Base-by-base conservation (phyloP, 148 eudicot species). In the Selenicereus undatus region DNA sequence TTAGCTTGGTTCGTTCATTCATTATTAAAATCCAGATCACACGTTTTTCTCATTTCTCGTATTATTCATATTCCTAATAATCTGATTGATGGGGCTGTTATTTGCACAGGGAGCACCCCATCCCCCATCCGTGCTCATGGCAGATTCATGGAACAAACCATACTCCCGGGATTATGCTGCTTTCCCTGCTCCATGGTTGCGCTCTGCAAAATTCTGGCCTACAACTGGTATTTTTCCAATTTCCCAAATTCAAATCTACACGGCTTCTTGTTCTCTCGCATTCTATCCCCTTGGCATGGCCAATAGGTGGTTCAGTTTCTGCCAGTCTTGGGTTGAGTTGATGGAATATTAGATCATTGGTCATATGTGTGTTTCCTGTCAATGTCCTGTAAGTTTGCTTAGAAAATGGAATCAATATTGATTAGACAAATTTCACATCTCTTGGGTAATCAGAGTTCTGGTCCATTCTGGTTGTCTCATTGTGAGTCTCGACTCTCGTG, bases 101-200 rank as follows among this genome's bases (percentile, higher is more conserved):
- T 80, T 73, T 82, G 50, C 86, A 86, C 87, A 92, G 99, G 92
- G 99, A 79, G 99, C 98, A 85, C 99, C 99, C 75, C 99, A 95
- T 83, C 97, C 99, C 21, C 93, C 95, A 39, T 89, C 96, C 54
- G 30, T 95, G 83, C 99, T 95, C 78, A 93, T 95, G 98, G 97
- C 99, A 30, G 98, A 95, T 84, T 75, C 89, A 51, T 95, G 99
- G 99, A 88, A 83, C 82, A 93, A 93, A 74, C 99, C 99, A 76
- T 95, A 95, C 85, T 76, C 98, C 45, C 92, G 99, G 81, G 99
- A 95, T 43, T 92, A 91, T 81, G 99, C 99, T 77, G 99, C 99
- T 65, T 95, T 81, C 93, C 99, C 99, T 77, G 98, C 97, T 79
- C n/a, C 91, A 74, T 95, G 99, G 99, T 90, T 95, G 58, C 92